A percentile compares a stretch with the other conserved stretches of the same genome.
Conservation (phyloP, 352 stramenopile species). For the Phytophthora fragariae region DNA sequence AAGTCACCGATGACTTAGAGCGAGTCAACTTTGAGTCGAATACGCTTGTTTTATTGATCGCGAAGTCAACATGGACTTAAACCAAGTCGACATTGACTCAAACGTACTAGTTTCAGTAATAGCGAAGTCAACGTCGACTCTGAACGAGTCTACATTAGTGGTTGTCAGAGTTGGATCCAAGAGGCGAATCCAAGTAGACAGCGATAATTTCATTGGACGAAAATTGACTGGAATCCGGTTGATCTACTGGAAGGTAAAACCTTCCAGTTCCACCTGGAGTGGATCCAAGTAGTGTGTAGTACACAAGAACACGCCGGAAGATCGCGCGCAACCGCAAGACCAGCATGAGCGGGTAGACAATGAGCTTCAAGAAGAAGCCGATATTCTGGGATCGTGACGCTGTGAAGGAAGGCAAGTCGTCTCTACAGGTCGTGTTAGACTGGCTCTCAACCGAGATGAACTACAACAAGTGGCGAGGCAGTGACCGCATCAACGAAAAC, state of each 20-base stretch:
- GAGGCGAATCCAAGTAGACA: background rate
- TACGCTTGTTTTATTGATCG: too few relatives aligned
- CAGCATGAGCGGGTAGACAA: background rate
- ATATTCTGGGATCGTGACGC: background rate
- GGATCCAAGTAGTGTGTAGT: too few relatives aligned
- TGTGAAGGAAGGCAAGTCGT: background rate
- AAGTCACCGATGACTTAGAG: too few relatives aligned
- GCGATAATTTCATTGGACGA: background rate
- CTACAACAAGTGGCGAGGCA: background rate
- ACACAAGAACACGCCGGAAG: background rate
- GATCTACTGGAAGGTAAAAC: background rate
- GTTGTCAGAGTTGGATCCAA: too few relatives aligned
- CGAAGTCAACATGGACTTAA: too few relatives aligned
- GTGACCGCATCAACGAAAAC: background rate
- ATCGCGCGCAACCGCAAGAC: background rate
- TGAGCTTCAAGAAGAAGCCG: background rate
- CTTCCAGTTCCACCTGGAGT: background rate
- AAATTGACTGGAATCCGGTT: background rate
- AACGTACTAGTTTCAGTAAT: too few relatives aligned
- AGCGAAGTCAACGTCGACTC: too few relatives aligned
- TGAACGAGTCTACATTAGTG: too few relatives aligned
- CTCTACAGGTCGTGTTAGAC: too few relatives aligned
- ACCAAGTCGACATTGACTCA: too few relatives aligned
- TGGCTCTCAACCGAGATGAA: background rate
- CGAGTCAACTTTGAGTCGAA: too few relatives aligned